Evolutionary conservation across 257 asterid genomes (phyloP), one percentile per base, ranked within the genome.

Genomic region (Penstemon davidsonii): DNA sequence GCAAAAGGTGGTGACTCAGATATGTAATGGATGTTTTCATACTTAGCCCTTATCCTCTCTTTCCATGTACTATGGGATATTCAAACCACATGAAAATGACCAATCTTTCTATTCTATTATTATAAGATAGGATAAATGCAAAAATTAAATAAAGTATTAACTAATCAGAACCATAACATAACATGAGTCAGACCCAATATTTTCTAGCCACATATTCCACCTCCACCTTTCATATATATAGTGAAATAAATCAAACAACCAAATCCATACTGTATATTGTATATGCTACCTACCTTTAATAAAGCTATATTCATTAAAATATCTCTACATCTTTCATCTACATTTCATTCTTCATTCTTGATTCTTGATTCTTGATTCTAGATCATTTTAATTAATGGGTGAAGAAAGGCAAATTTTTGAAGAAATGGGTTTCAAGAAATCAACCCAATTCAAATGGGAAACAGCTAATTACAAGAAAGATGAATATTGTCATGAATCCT

Each of bases 1-100:
- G 77, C 62, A 64, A 61, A 64, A 66, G 39, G 60, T 50, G 82
- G 74, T 84, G 88, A 86, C 80, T 82, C 83, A 60, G 93, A 86
- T n/a, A n/a, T n/a, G n/a, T n/a, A n/a, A n/a, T n/a, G n/a, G 88
- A 80, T 84, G 77, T 56, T 52, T 66, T 73, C 79, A 47, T 64
- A 70, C 86, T 79, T 47, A 47, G 43, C 44, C 55, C 86, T 83
- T 81, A 79, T 69, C 83, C 73, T 61, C n/a, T n/a, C 38, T 58
- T 45, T 62, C 70, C 77, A 64, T 42, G 74, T 64, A 47, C 73
- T 70, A 74, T 60, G 50, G 56, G 15, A 67, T 0, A 36, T 81
- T 72, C 75, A 72, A 77, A 64, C 86, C 80, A 69, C 55, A 68
- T 61, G 79, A 73, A 55, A 64, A 68, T 15, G 65, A 73, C 77